A percentile compares a stretch with the other conserved stretches of the same genome.
Conservation (phyloP, 169 alveolate species). For the Plasmodium berghei region DNA sequence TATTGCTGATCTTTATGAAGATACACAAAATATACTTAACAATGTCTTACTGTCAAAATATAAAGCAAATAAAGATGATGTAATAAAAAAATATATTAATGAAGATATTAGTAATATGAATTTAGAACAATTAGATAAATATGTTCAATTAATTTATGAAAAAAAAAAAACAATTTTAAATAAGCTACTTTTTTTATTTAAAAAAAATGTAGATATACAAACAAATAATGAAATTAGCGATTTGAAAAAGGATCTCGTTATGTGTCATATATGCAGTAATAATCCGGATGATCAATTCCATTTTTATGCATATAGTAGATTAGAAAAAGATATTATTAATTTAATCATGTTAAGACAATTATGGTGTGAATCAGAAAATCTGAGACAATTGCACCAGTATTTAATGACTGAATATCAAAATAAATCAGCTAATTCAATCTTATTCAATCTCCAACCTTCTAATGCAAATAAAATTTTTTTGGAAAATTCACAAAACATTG, state of each 20-base stretch:
- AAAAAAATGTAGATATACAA: conserved; percentile 66
- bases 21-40: conserved; percentile 52
- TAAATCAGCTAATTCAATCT: conserved; percentile 54
- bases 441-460: conserved; percentile 25
- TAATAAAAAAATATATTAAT: conserved; percentile 49
- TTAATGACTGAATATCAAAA: conserved; percentile 52
- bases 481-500: neutral
- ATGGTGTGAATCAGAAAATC: conserved; percentile 71
- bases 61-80: conserved; percentile 50
- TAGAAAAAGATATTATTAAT: conserved; percentile 73
- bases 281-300: conserved; percentile 76
- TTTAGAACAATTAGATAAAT: conserved; percentile 50
- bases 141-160: conserved; percentile 50
- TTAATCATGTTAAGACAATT: conserved; percentile 66
- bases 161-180: conserved; percentile 31
- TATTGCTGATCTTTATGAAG: conserved; percentile 26
- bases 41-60: conserved; percentile 52
- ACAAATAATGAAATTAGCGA: conserved; percentile 74
- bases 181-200: conserved; percentile 53
- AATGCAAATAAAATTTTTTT: neutral
- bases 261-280: conserved; percentile 76
- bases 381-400: conserved; percentile 51
- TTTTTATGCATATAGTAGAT: conserved; percentile 76
- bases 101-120: conserved; percentile 56
- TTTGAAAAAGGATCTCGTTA: conserved; percentile 66